Evolutionary conservation across 2,329 filamentous ascomycete species (phyloP).

Genomic region (Xylaria arbuscula): DNA sequence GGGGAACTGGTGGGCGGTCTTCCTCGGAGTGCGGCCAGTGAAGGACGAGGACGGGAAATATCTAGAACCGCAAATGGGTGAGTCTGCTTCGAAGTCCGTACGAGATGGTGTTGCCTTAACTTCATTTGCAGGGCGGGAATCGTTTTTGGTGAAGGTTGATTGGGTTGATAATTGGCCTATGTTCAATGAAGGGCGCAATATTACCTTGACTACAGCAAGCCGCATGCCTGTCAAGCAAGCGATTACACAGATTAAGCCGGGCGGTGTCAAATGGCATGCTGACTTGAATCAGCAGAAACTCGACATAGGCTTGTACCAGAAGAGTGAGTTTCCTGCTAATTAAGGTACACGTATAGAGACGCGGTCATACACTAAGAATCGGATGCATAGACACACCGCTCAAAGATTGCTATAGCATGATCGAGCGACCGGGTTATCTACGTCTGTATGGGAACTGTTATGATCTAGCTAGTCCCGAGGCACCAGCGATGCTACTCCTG

Average conservation of each 20-base stretch:
- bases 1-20: conserved; percentile 61
- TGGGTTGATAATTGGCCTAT: conserved; percentile 65
- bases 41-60: conserved; percentile 43
- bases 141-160: conserved; percentile 61
- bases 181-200: conserved; percentile 59
- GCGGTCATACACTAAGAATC: conserved; percentile 1
- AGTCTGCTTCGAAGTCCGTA: not conserved
- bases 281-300: conserved; percentile 51
- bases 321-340: conserved; percentile 44
- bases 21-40: conserved; percentile 58
- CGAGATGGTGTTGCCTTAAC: not conserved
- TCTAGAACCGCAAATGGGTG: conserved; percentile 57
- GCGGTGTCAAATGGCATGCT: conserved; percentile 50
- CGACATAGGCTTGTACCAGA: conserved; percentile 55
- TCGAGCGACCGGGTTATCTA: conserved; percentile 56
- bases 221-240: conserved; percentile 41
- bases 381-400: conserved; percentile 57
- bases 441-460: conserved; percentile 65
- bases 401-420: conserved; percentile 59
- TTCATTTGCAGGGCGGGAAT: conserved; percentile 50
- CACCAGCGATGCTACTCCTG: conserved; percentile 63
- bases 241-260: conserved; percentile 44
- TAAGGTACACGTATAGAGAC: not conserved
- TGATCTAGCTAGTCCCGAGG: conserved; percentile 60
- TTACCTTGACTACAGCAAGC: conserved; percentile 54